Evolutionary conservation across 2,329 filamentous ascomycete species (phyloP).

Genomic region (Phaeosphaeria sp.): DNA sequence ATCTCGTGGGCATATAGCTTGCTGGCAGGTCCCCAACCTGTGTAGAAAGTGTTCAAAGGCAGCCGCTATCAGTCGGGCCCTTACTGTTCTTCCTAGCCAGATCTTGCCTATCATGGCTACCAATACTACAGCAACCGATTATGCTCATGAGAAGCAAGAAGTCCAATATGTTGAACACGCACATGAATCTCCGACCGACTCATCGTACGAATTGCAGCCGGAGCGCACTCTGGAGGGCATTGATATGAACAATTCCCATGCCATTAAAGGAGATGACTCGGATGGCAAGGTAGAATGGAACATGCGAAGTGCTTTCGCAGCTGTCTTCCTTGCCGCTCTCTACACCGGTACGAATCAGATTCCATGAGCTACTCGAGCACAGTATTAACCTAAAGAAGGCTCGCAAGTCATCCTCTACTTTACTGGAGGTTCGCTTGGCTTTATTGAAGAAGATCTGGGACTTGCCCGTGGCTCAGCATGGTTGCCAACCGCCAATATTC

Average conservation of each 20-base stretch:
- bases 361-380: background rate
- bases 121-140: conserved; percentile 10
- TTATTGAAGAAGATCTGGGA: conserved; percentile 37
- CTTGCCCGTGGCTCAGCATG: conserved; percentile 33
- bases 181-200: conserved; percentile 20
- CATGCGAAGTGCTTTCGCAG: conserved; percentile 41
- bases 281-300: conserved; percentile 50
- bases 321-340: conserved; percentile 46
- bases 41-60: background rate
- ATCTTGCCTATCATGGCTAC: conserved; percentile 18
- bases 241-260: conserved; percentile 43
- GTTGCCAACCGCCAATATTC: conserved; percentile 44
- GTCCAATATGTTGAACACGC: conserved; percentile 31
- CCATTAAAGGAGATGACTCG: conserved; percentile 50
- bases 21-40: background rate
- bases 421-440: conserved; percentile 38
- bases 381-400: conserved; percentile 18
- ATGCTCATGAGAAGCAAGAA: conserved; percentile 32
- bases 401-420: conserved; percentile 46
- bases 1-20: conserved; percentile 5
- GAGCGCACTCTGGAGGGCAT: conserved; percentile 36
- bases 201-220: conserved; percentile 31
- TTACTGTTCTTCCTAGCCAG: background rate
- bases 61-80: background rate
- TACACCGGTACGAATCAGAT: conserved; percentile 40